Evolutionary conservation across 805 yeast genomes (phyloP).

Genomic region (Priceomyces haplophilus): DNA sequence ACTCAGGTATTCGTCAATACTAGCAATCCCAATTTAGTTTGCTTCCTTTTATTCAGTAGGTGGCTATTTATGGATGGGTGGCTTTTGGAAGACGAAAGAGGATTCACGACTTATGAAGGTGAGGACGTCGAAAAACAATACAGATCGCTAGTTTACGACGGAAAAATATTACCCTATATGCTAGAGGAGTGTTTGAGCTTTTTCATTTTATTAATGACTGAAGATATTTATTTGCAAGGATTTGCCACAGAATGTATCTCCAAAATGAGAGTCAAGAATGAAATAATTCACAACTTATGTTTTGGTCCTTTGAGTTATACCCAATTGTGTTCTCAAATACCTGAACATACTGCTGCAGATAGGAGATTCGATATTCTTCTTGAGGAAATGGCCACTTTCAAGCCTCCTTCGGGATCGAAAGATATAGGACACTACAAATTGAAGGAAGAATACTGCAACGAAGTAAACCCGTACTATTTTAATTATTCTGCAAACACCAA

Average conservation of each 20-base stretch:
- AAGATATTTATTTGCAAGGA: conserved; percentile 57
- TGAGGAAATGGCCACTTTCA: conserved; percentile 30
- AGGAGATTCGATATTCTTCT: conserved; percentile 63
- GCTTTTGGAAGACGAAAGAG: conserved; percentile 11
- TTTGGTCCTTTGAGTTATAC: conserved; percentile 72
- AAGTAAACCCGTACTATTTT: conserved; percentile 65
- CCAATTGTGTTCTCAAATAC: conserved; percentile 62
- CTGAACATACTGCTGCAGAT: conserved; percentile 73
- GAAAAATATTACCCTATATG: conserved; percentile 54
- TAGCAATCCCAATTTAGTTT: conserved; percentile 50
- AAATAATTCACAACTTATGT: conserved; percentile 80
- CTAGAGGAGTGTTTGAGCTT: conserved; percentile 77
- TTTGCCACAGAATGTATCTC: conserved; percentile 46
- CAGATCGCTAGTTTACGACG: conserved; percentile 35
- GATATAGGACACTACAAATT: conserved; percentile 37
- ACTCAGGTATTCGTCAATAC: conserved; percentile 59
- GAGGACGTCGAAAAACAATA: conserved; percentile 19
- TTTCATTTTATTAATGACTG: conserved; percentile 65
- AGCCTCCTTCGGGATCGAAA: conserved; percentile 31
- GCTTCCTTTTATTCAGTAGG: conserved; percentile 58
- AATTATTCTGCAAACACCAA: conserved; percentile 74
- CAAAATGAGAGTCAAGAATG: conserved; percentile 54
- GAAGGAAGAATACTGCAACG: conserved; percentile 32
- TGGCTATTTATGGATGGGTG: conserved; percentile 57
- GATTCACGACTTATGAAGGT: conserved; percentile 30